Conservation (phyloP, 1,284 basidiomycete species). For the Cutaneotrichosporon daszewskae region DNA sequence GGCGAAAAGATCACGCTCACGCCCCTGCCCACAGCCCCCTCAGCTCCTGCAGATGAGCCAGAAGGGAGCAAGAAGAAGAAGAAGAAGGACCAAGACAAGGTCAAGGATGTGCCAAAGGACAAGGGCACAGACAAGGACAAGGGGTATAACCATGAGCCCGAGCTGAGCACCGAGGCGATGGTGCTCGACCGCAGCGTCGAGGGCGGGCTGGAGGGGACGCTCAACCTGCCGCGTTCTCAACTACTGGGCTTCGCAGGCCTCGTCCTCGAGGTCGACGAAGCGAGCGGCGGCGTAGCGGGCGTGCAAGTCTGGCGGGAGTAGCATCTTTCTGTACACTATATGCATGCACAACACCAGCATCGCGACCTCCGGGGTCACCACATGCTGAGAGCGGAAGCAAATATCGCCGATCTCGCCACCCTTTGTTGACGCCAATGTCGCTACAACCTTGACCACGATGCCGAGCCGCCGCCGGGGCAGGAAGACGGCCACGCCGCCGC, state of each 20-base stretch:
- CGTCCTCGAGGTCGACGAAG: slow-evolving; percentile 67
- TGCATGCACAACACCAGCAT: not conserved
- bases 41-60: not conserved
- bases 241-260: slow-evolving; percentile 75
- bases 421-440: slow-evolving; percentile 4
- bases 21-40: no score
- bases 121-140: slow-evolving; percentile 1
- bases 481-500: slow-evolving; percentile 11
- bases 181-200: slow-evolving; percentile 76
- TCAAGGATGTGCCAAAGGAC: slow-evolving; percentile 46
- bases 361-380: not conserved
- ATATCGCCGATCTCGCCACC: not conserved
- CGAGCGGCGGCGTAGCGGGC: slow-evolving; percentile 55
- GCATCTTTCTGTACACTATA: not conserved
- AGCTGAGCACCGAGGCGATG: slow-evolving; percentile 56
- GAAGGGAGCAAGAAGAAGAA: slow-evolving; percentile 5
- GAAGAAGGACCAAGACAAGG: slow-evolving; percentile 1
- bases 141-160: not conserved
- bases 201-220: slow-evolving; percentile 52
- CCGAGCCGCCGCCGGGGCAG: slow-evolving; percentile 5
- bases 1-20: not conserved
- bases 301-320: slow-evolving; percentile 27
- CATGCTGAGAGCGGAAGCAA: not conserved
- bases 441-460: not conserved
- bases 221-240: slow-evolving; percentile 29